Conservation (phyloP, 805 yeast species). For the Candida nonsorbophila region DNA sequence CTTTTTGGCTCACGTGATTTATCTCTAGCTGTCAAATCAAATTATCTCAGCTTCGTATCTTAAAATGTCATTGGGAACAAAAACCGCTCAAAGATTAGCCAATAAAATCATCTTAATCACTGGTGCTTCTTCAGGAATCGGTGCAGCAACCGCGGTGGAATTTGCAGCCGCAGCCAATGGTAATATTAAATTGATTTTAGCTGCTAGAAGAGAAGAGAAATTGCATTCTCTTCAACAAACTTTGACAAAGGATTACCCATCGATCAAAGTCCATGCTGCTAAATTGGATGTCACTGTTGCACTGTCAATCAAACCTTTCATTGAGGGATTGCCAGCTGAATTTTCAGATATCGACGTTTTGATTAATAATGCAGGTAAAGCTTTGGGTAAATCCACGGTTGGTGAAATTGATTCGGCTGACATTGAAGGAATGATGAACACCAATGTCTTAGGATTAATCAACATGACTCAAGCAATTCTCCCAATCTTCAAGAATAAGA, state of each 20-base stretch:
- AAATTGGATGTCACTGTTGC: conserved; percentile 26
- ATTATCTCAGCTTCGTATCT: too few relatives aligned
- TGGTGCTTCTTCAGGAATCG: conserved; percentile 40
- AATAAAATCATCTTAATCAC: conserved; percentile 32
- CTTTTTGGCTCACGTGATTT: too few relatives aligned
- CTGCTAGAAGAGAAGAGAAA: conserved; percentile 32
- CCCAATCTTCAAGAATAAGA: conserved; percentile 29
- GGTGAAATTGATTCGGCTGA: conserved; percentile 26
- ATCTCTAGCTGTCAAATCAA: too few relatives aligned
- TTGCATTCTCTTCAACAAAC: conserved; percentile 19
- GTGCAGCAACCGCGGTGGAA: conserved; percentile 36
- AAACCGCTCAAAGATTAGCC: conserved; percentile 35
- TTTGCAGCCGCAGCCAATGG: conserved; percentile 37
- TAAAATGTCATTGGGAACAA: conserved; percentile 33
- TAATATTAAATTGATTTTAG: conserved; percentile 27
- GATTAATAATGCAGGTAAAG: conserved; percentile 37
- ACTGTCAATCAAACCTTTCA: conserved; percentile 21
- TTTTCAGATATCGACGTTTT: conserved; percentile 33
- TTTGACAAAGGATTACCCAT: conserved; percentile 17
- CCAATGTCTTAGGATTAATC: conserved; percentile 33
- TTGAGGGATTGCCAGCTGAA: conserved; percentile 23
- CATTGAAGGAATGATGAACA: conserved; percentile 30
- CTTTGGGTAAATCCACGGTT: conserved; percentile 26
- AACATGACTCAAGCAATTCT: conserved; percentile 32
- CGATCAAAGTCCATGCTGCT: conserved; percentile 23